Evolutionary conservation across 2,329 filamentous ascomycete species (phyloP).

Genomic region (Penicillium sp.): DNA sequence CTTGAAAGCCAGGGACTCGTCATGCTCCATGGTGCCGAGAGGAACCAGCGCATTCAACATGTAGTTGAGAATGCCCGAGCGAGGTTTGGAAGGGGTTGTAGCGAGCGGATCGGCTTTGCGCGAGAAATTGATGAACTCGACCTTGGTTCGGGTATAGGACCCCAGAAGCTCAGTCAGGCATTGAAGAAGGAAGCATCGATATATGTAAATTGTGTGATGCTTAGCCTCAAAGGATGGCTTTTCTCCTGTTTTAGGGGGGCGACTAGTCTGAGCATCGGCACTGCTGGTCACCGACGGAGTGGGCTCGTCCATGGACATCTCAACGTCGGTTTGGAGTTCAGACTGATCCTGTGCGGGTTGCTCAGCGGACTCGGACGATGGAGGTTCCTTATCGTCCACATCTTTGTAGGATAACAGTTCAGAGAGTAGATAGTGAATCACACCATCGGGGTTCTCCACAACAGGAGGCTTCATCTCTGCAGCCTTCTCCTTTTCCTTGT

Average conservation of each 20-base stretch:
- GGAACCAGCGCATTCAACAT: slow-evolving; percentile 78
- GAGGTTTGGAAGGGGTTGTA: slow-evolving; percentile 88
- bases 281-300: slow-evolving; percentile 35
- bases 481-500: slow-evolving; percentile 51
- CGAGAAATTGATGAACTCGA: slow-evolving; percentile 99
- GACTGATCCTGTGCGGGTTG: slow-evolving; percentile 33
- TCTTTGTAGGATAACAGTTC: slow-evolving; percentile 91
- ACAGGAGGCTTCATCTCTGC: slow-evolving; percentile 76
- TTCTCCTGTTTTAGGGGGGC: slow-evolving; percentile 59
- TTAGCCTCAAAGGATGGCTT: slow-evolving; percentile 86
- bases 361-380: slow-evolving; percentile 32
- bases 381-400: slow-evolving; percentile 78
- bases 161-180: slow-evolving; percentile 87
- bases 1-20: slow-evolving; percentile 74
- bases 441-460: slow-evolving; percentile 89
- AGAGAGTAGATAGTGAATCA: slow-evolving; percentile 91
- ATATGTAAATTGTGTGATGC: slow-evolving; percentile 94
- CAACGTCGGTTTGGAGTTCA: slow-evolving; percentile 48
- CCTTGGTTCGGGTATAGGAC: slow-evolving; percentile 91
- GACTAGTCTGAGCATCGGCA: slow-evolving; percentile 29
- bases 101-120: slow-evolving; percentile 81
- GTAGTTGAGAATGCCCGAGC: slow-evolving; percentile 91
- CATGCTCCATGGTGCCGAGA: slow-evolving; percentile 65
- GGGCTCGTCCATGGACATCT: slow-evolving; percentile 50
- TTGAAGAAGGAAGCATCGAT: slow-evolving; percentile 91